phyloP scores from a whole-genome alignment of 2,329 filamentous ascomycete genomes.

The Claviceps sp. region DNA sequence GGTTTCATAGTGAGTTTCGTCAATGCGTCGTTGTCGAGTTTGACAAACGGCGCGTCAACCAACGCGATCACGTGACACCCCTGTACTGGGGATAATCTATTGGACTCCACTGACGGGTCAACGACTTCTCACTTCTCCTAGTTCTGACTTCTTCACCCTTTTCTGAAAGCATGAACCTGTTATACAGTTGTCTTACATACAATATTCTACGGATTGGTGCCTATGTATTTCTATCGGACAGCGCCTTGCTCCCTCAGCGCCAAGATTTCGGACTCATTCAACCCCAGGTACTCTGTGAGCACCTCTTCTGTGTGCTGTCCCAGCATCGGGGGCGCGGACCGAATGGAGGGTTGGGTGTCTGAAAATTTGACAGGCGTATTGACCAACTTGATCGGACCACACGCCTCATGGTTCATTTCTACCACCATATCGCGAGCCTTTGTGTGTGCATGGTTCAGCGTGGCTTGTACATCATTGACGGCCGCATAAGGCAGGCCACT shows the following conservation, averaged over 20 bases:
- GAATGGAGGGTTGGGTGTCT: constrained; percentile 60
- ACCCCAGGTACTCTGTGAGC: constrained; percentile 47
- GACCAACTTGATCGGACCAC: constrained; percentile 77
- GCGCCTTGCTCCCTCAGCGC: constrained; percentile 53
- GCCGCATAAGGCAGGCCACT: constrained; percentile 85
- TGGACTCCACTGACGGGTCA: too few species aligned
- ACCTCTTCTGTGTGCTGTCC: constrained; percentile 81
- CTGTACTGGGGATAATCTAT: too few species aligned
- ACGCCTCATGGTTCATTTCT: constrained; percentile 69
- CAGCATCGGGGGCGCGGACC: constrained; percentile 68
- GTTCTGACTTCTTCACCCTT: not conserved
- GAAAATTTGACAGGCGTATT: constrained; percentile 95
- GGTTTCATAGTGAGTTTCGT: not conserved
- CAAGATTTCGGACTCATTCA: constrained; percentile 45
- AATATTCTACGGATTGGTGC: not conserved
- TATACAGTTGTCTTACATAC: not conserved
- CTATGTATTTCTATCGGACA: constrained; percentile 35
- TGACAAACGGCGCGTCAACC: not conserved
- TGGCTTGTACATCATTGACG: constrained; percentile 81
- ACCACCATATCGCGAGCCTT: constrained; percentile 78
- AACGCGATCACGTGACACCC: not conserved
- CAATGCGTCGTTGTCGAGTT: too few species aligned
- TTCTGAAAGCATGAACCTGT: not conserved
- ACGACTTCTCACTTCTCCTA: too few species aligned
- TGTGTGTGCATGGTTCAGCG: constrained; percentile 76